A percentile compares a stretch with the other conserved stretches of the same genome.
These are phyloP conservation scores for Sclerotinia trifoliorum DNA, from an alignment of 2,329 filamentous ascomycete species.

Conservation along the genomic window DNA sequence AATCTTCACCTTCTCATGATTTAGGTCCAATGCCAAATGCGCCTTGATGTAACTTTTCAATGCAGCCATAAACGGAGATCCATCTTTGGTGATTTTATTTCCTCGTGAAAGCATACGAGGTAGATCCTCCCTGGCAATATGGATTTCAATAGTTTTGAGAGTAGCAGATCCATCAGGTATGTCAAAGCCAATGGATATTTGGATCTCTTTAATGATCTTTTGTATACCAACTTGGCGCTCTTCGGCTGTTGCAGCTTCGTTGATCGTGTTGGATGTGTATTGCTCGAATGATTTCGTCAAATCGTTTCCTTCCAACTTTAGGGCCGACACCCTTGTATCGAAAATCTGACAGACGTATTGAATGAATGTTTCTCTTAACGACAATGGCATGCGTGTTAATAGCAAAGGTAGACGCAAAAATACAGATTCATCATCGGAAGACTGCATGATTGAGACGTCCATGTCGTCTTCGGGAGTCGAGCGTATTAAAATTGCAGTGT, in stretches of 20 bases:
- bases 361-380: slow-evolving; percentile 45
- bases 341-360: slow-evolving; percentile 46
- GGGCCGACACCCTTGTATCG: slow-evolving; percentile 43
- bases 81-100: slow-evolving; percentile 27
- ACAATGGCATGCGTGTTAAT: slow-evolving; percentile 47
- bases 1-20: slow-evolving; percentile 43
- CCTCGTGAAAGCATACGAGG: slow-evolving; percentile 35
- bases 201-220: slow-evolving; percentile 34
- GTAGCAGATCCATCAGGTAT: slow-evolving; percentile 30
- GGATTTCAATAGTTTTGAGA: slow-evolving; percentile 46
- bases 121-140: slow-evolving; percentile 45
- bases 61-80: slow-evolving; percentile 43
- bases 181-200: slow-evolving; percentile 37
- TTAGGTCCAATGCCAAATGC: slow-evolving; percentile 45
- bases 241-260: slow-evolving; percentile 27
- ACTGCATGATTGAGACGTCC: slow-evolving; percentile 26
- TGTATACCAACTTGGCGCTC: slow-evolving; percentile 26
- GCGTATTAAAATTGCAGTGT: slow-evolving; percentile 36
- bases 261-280: slow-evolving; percentile 34
- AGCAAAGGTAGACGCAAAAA: slow-evolving; percentile 48
- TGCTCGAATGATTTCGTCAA: slow-evolving; percentile 39
- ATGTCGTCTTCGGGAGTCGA: slow-evolving; percentile 20
- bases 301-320: slow-evolving; percentile 43
- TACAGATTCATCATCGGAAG: slow-evolving; percentile 25
- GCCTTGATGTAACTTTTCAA: slow-evolving; percentile 42